Conservation (phyloP, 176 grass and related monocot genomes). For the Zizania latifolia region DNA sequence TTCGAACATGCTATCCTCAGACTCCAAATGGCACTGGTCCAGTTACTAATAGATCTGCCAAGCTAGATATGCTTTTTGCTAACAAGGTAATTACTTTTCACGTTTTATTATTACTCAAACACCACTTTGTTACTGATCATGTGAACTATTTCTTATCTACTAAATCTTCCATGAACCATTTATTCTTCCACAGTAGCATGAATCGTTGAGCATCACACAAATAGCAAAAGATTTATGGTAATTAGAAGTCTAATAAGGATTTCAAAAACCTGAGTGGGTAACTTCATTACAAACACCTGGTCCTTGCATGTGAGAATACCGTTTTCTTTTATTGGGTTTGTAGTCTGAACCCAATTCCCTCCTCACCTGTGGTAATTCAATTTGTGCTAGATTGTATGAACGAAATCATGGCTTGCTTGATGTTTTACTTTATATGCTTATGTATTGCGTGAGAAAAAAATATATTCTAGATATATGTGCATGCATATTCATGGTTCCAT, state of each 20-base stretch:
- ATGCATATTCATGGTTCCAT: background rate
- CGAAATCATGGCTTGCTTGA: background rate
- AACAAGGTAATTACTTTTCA: constrained; percentile 66
- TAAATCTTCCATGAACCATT: constrained; percentile 2
- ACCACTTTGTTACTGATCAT: background rate
- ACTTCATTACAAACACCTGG: background rate
- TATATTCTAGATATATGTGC: background rate
- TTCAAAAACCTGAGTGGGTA: background rate
- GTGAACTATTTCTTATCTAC: background rate
- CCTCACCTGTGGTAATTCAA: background rate
- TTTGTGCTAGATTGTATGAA: background rate
- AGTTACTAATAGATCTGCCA: constrained; percentile 80
- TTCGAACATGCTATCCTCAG: constrained; percentile 95
- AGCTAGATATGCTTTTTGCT: constrained; percentile 97
- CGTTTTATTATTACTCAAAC: background rate
- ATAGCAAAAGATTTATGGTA: background rate
- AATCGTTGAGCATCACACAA: background rate
- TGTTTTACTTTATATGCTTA: background rate
- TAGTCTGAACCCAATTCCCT: background rate
- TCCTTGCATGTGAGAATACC: background rate
- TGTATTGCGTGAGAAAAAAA: background rate
- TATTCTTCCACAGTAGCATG: background rate
- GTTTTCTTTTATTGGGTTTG: background rate
- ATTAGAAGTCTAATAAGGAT: background rate
- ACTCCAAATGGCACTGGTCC: constrained; percentile 74